Base-by-base conservation (phyloP, 768 basidiomycete species). In the Mycena indigotica region DNA sequence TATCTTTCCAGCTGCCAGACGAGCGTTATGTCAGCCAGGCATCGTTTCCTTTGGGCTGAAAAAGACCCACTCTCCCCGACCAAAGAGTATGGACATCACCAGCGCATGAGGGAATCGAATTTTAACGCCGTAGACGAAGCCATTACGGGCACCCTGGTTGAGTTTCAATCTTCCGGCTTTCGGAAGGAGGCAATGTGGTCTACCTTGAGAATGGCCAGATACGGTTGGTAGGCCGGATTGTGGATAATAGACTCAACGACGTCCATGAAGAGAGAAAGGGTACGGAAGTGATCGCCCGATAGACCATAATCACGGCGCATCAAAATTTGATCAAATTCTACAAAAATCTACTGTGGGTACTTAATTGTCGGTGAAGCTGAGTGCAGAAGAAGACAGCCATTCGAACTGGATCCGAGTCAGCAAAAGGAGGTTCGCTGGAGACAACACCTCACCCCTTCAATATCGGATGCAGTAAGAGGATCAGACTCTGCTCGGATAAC, bases 101-200 rank as follows among this genome's bases (percentile, higher is more conserved):
- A 98, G 77, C 1, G 96, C 96, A 81, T 98, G 96, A 35, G 96
- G 96, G 66, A 96, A 95, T 40, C 94, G 79, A 61, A 96, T 89
- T 75, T 94, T 93, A 65, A 88, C 89, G 32, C 93, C 93, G 65
- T 94, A 95, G 8, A 94, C 89, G 58, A 93, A 83, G 4, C 93
- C 93, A 69, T 94, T 94, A 39, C 93, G 83, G 28, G 93, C 91
- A 41, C 97, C 96, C 72, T 62, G 25, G 32, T 19, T 21, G n/a
- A 48, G 17, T 10, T 28, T 19, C 29, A 46, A 17, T 6, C 41
- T 41, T 3, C 15, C 25, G 28, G 35, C 3, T 26, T 0, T 17
- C 13, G 15, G 16, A 1, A 2, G 19, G 1, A 0, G 8, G 1
- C 5, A n/a, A n/a, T 10, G 19, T 19, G n/a, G 2, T 44, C 15